A percentile compares a stretch with the other conserved stretches of the same genome.
phyloP scores from a whole-genome alignment of 2,329 filamentous ascomycete genomes.

The Arthrobotrys sphaeroides region DNA sequence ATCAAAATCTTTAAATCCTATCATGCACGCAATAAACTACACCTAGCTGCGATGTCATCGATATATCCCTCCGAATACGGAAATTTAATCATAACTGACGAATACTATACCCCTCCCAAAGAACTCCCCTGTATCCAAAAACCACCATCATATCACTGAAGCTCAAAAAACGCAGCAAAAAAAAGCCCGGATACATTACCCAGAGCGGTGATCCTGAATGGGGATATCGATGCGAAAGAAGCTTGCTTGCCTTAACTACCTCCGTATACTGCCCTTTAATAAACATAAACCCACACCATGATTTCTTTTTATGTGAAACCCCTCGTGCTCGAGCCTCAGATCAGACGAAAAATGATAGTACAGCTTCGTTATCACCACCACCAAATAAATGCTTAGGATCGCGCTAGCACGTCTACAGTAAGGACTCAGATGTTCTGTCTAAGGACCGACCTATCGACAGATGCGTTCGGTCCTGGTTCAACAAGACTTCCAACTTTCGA shows the following conservation, averaged over 20 bases:
- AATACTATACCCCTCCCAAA: background rate
- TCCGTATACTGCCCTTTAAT: too few species aligned
- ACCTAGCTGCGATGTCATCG: background rate
- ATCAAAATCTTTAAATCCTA: background rate
- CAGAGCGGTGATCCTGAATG: background rate
- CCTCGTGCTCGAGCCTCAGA: constrained; percentile 45
- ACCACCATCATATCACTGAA: background rate
- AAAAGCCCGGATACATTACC: background rate
- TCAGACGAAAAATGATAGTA: constrained; percentile 26
- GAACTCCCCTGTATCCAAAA: background rate
- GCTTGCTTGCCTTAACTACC: background rate
- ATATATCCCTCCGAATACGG: background rate
- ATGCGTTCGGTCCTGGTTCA: too few species aligned
- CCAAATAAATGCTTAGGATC: background rate
- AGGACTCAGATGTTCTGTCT: background rate
- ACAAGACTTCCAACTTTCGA: too few species aligned
- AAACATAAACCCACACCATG: too few species aligned
- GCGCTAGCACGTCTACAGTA: background rate
- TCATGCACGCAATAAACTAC: background rate
- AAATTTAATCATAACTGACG: background rate
- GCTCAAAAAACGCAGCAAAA: background rate
- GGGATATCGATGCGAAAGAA: constrained; percentile 11
- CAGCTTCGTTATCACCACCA: background rate
- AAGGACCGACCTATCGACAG: background rate
- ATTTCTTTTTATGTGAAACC: constrained; percentile 20